These are phyloP conservation scores for Leucaena leucocephala DNA, from an alignment of 306 rosid genomes.

Conservation along the genomic window DNA sequence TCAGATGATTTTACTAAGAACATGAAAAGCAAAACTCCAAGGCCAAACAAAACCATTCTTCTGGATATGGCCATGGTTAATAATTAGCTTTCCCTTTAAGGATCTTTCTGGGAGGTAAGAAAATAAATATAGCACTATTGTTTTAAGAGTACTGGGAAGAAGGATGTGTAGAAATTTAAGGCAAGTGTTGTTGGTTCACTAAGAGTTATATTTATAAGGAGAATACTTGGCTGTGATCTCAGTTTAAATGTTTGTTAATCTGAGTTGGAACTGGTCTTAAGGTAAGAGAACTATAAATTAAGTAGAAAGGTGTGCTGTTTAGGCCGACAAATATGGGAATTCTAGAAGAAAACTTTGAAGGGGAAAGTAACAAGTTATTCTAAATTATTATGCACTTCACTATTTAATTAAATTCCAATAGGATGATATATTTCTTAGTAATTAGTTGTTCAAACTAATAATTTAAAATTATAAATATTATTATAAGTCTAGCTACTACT, in stretches of 20 bases:
- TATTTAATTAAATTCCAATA: too few species aligned
- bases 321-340: too few species aligned
- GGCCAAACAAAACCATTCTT: slow-evolving; percentile 31
- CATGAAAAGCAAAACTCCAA: slow-evolving; percentile 34
- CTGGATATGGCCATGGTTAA: slow-evolving; percentile 24
- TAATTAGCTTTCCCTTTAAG: background rate
- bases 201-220: background rate
- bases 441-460: too few species aligned
- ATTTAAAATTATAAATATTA: too few species aligned
- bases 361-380: too few species aligned
- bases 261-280: background rate
- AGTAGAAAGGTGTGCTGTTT: too few species aligned
- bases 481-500: too few species aligned
- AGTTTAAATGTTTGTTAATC: background rate
- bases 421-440: too few species aligned
- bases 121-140: background rate
- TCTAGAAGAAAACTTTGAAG: too few species aligned
- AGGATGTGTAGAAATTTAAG: slow-evolving; percentile 24
- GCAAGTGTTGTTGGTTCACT: background rate
- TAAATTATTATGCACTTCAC: too few species aligned
- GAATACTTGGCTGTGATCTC: background rate
- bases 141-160: background rate
- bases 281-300: background rate
- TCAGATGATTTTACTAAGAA: slow-evolving; percentile 26
- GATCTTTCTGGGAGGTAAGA: background rate